A percentile compares a stretch with the other conserved stretches of the same genome.
Conservation (phyloP, 2,329 filamentous ascomycete genomes). For the Rutstroemia sp. region DNA sequence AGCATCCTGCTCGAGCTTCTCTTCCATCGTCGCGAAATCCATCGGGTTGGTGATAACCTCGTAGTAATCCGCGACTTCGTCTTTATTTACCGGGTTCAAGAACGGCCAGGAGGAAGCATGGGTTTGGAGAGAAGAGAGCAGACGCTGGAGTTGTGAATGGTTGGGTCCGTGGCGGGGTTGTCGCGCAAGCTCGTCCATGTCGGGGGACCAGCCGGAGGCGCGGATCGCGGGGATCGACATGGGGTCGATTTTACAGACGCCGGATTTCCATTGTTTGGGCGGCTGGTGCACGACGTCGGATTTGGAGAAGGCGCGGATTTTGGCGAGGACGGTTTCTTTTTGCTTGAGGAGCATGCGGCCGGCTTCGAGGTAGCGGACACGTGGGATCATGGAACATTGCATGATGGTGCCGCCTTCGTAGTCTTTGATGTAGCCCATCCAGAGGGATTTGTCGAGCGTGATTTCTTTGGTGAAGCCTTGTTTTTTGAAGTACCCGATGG, state of each 20-base stretch:
- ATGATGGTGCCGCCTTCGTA: slow-evolving; percentile 99
- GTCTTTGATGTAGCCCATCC: slow-evolving; percentile 99
- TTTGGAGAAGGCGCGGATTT: slow-evolving; percentile 86
- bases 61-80: slow-evolving; percentile 98
- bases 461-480: slow-evolving; percentile 99
- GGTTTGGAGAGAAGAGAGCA: slow-evolving; percentile 93
- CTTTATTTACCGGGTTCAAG: slow-evolving; percentile 83
- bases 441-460: slow-evolving; percentile 77
- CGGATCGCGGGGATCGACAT: slow-evolving; percentile 82
- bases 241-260: slow-evolving; percentile 70
- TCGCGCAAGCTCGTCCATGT: slow-evolving; percentile 95
- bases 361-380: slow-evolving; percentile 87
- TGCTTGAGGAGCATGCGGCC: slow-evolving; percentile 95
- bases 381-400: slow-evolving; percentile 97
- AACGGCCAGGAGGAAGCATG: slow-evolving; percentile 93
- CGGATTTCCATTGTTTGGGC: slow-evolving; percentile 78
- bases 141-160: slow-evolving; percentile 86
- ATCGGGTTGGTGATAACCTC: slow-evolving; percentile 97
- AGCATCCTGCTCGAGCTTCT: slow-evolving; percentile 86
- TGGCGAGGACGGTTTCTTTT: slow-evolving; percentile 89
- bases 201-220: slow-evolving; percentile 87
- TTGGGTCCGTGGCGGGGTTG: slow-evolving; percentile 94
- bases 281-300: slow-evolving; percentile 82
- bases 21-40: slow-evolving; percentile 94
- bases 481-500: slow-evolving; percentile 98